Percentiles rank a stretch among this genome's conserved stretches.
Conservation (phyloP, 495 filamentous ascomycete genomes). For the Neurospora sp. region DNA sequence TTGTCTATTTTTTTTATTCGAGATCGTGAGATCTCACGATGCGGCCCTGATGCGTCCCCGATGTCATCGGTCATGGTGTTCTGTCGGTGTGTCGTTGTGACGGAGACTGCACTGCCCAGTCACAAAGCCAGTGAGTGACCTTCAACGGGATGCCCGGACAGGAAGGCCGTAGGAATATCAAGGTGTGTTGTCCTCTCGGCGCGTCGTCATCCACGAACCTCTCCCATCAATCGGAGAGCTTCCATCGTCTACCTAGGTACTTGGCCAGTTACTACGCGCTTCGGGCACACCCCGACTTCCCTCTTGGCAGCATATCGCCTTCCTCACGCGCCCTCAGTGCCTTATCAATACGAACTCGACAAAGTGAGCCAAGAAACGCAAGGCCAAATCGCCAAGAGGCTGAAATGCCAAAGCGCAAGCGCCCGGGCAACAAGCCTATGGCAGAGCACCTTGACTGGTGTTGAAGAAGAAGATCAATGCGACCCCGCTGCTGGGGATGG, state of each 20-base stretch:
- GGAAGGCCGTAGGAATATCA: neutral
- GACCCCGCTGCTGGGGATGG: too few species aligned
- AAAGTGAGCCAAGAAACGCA: neutral
- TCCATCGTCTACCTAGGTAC: neutral
- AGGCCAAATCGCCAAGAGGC: neutral
- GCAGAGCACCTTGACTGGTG: neutral
- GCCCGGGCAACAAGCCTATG: too few species aligned
- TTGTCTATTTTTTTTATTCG: too few species aligned
- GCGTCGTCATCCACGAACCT: neutral
- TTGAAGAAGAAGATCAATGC: neutral
- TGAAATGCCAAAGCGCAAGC: neutral
- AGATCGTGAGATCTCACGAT: neutral
- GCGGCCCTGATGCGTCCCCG: too few species aligned
- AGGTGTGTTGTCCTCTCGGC: neutral
- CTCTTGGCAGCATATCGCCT: neutral
- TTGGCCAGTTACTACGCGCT: neutral
- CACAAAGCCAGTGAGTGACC: too few species aligned
- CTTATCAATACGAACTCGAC: neutral
- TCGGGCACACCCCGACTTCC: neutral
- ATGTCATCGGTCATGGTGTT: neutral
- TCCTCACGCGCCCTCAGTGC: neutral
- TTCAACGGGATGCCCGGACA: neutral
- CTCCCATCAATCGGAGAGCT: neutral
- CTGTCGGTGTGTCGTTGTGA: neutral
- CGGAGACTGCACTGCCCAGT: too few species aligned